Conservation (phyloP, 202 grass and related monocot species). For the Panicum hallii region DNA sequence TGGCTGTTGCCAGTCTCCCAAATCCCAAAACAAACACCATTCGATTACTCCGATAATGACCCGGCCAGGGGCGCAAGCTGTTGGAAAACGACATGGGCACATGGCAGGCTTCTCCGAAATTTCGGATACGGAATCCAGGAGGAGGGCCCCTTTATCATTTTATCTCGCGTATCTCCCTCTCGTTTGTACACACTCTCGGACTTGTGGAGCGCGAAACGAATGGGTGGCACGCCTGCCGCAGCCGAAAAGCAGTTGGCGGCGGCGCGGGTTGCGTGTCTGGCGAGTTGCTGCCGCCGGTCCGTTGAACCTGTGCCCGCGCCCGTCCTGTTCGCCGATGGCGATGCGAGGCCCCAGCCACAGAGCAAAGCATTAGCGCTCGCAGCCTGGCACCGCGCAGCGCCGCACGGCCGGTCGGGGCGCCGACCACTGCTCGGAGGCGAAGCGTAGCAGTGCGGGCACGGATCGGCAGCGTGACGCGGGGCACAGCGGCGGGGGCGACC, state of each 20-base stretch:
- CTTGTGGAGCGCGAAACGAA: background rate
- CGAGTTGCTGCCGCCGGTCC: conserved; percentile 29
- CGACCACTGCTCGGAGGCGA: background rate
- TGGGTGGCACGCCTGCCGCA: conserved; percentile 8
- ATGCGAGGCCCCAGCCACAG: background rate
- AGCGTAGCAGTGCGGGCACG: background rate
- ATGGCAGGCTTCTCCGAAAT: background rate
- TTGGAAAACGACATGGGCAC: background rate
- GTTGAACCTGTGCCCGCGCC: conserved; percentile 31
- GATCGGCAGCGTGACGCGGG: background rate
- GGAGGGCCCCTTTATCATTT: too few species aligned
- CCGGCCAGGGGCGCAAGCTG: background rate
- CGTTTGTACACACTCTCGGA: too few species aligned
- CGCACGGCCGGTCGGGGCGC: background rate
- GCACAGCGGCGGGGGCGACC: background rate
- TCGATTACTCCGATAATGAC: background rate
- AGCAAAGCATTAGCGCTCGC: background rate
- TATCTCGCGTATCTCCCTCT: background rate
- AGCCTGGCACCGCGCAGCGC: background rate
- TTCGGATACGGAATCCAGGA: background rate
- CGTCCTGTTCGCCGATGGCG: conserved; percentile 14
- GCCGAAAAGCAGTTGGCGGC: conserved; percentile 1
- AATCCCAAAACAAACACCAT: background rate
- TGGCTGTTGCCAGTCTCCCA: too few species aligned
- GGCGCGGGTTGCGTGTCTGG: conserved; percentile 28